phyloP scores from a whole-genome alignment of 257 asterid species.

The Euphrasia confusa region DNA sequence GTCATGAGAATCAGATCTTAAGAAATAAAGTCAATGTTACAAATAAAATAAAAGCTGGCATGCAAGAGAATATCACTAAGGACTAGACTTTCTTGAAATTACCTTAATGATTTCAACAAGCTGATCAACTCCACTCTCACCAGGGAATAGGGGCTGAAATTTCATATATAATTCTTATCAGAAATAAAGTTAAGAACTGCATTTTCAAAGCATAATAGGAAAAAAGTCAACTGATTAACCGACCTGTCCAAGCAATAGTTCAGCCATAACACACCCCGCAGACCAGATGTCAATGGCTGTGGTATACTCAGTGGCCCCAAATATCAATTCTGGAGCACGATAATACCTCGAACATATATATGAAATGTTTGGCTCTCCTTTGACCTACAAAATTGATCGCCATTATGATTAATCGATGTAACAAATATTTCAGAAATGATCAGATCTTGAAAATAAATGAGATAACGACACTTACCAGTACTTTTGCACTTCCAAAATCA shows the following conservation, averaged over 20 bases:
- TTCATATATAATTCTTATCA: slow-evolving; percentile 18
- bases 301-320: slow-evolving; percentile 55
- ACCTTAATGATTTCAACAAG: slow-evolving; percentile 62
- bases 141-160: slow-evolving; percentile 56
- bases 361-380: slow-evolving; percentile 62
- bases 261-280: slow-evolving; percentile 58
- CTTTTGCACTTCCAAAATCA: slow-evolving; percentile 95
- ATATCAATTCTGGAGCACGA: slow-evolving; percentile 57
- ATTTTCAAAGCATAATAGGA: neutral
- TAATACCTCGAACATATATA: slow-evolving; percentile 55
- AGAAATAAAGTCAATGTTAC: neutral
- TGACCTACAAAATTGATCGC: slow-evolving; percentile 35
- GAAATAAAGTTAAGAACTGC: slow-evolving; percentile 15
- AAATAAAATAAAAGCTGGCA: neutral
- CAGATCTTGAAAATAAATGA: neutral
- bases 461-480: slow-evolving; percentile 37
- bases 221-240: slow-evolving; percentile 14
- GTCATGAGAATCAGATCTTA: neutral
- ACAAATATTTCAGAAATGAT: neutral
- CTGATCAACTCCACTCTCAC: slow-evolving; percentile 63
- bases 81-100: slow-evolving; percentile 3
- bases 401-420: slow-evolving; percentile 3
- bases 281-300: slow-evolving; percentile 65
- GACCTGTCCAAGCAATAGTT: slow-evolving; percentile 53
- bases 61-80: slow-evolving; percentile 1